Evolutionary conservation across 2,329 filamentous ascomycete species (phyloP).

Genomic region (Verruconis gallopava): DNA sequence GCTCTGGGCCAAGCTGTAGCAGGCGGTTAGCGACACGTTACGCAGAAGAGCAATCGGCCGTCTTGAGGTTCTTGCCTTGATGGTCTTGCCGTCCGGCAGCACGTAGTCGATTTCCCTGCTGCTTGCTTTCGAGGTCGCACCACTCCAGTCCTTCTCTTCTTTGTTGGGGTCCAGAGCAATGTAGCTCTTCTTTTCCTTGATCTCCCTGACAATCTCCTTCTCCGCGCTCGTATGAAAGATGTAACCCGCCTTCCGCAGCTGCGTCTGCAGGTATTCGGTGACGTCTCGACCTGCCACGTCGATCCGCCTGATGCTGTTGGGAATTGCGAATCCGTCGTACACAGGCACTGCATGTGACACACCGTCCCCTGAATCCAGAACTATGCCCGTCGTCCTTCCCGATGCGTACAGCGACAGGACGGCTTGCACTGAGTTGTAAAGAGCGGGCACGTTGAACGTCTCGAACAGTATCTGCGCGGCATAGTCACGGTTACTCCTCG

Average conservation of each 20-base stretch:
- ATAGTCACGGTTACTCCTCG: constrained; percentile 86
- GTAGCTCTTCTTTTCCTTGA: constrained; percentile 92
- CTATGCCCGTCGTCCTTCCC: constrained; percentile 88
- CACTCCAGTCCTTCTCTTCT: constrained; percentile 92
- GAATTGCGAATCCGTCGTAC: constrained; percentile 95
- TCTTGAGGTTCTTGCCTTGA: constrained; percentile 54
- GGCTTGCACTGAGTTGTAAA: constrained; percentile 95
- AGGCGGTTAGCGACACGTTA: neutral
- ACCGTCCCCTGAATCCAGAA: constrained; percentile 88
- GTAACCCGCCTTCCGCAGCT: constrained; percentile 83
- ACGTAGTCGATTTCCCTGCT: constrained; percentile 76
- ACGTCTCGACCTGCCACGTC: constrained; percentile 94
- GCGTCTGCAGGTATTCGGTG: constrained; percentile 83
- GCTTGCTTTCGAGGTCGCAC: constrained; percentile 56
- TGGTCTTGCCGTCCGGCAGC: constrained; percentile 81
- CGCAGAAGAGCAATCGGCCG: constrained; percentile 9
- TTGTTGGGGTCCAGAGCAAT: constrained; percentile 80
- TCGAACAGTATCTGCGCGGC: constrained; percentile 97
- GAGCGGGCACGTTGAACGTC: constrained; percentile 92
- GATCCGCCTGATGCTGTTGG: constrained; percentile 86
- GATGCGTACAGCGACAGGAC: constrained; percentile 93
- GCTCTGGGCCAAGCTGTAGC: constrained; percentile 69
- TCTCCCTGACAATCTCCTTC: constrained; percentile 95
- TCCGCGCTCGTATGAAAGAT: constrained; percentile 96
- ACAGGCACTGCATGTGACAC: constrained; percentile 96